Evolutionary conservation across 345 rosid species (phyloP).

Genomic region (Crucihimalaya himalaica): DNA sequence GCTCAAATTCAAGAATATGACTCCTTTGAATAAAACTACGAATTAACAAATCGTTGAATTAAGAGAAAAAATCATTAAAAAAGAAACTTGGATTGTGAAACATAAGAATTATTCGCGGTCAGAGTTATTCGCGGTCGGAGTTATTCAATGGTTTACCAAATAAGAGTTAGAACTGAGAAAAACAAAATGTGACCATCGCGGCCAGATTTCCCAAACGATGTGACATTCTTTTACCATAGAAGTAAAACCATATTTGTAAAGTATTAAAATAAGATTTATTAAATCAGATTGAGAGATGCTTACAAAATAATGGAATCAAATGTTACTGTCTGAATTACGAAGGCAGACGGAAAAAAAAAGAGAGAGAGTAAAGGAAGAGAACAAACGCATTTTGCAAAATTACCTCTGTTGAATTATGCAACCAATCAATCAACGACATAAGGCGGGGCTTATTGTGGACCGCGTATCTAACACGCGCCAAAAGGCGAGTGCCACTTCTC

Average conservation of each 20-base stretch:
- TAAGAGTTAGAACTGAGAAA: neutral
- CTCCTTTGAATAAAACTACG: neutral
- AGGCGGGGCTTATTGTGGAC: neutral
- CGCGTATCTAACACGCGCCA: slow-evolving; percentile 25
- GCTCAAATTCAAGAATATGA: neutral
- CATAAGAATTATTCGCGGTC: too few relatives aligned
- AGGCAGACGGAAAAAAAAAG: neutral
- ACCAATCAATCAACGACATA: slow-evolving; percentile 23
- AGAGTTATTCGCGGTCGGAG: too few relatives aligned
- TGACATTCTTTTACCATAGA: neutral
- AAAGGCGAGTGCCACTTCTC: slow-evolving; percentile 23
- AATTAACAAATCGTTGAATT: neutral
- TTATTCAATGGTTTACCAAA: neutral
- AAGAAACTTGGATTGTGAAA: neutral
- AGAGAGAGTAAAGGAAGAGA: neutral
- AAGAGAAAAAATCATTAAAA: neutral
- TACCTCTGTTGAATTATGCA: slow-evolving; percentile 32
- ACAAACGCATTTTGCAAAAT: slow-evolving; percentile 36
- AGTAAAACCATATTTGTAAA: neutral
- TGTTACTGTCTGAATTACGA: slow-evolving; percentile 22
- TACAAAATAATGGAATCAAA: slow-evolving; percentile 41
- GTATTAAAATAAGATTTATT: neutral
- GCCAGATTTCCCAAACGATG: slow-evolving; percentile 1
- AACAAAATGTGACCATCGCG: neutral
- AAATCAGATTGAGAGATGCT: slow-evolving; percentile 28